Evolutionary conservation across 176 grass and related monocot species (phyloP).

Genomic region (Aegilops speltoides): DNA sequence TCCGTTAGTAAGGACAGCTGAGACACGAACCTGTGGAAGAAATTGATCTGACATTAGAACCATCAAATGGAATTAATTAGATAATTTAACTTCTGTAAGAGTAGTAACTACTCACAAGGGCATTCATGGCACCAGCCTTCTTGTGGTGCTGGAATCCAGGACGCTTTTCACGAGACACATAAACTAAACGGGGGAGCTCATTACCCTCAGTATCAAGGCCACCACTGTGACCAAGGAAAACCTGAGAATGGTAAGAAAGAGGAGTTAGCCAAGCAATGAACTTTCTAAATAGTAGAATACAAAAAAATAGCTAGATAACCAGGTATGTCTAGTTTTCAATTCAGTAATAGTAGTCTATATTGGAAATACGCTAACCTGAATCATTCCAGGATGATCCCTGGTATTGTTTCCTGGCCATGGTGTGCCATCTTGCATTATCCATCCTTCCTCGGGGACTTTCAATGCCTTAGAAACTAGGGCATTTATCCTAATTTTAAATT

Average conservation of each 20-base stretch:
- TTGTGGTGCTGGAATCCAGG: constrained; percentile 99
- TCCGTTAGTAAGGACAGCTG: constrained; percentile 98
- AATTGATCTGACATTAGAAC: constrained; percentile 29
- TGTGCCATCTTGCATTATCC: constrained; percentile 99
- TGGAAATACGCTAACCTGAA: constrained; percentile 66
- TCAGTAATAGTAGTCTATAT: background rate
- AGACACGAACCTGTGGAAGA: constrained; percentile 83
- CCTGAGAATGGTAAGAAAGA: constrained; percentile 54
- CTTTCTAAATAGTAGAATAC: background rate
- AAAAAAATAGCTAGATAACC: constrained; percentile 9
- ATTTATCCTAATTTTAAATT: constrained; percentile 93
- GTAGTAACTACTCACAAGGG: constrained; percentile 76
- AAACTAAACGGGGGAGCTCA: constrained; percentile 96
- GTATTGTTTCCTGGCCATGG: constrained; percentile 99
- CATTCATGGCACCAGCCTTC: constrained; percentile 99
- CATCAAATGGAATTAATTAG: constrained; percentile 33
- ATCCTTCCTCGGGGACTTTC: constrained; percentile 96
- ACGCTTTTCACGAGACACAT: constrained; percentile 99
- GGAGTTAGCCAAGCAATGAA: constrained; percentile 27
- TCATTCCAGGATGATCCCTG: constrained; percentile 99
- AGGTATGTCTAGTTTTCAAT: background rate
- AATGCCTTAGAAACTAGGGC: constrained; percentile 95
- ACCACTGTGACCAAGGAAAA: constrained; percentile 99
- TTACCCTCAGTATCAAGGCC: constrained; percentile 98
- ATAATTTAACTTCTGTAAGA: constrained; percentile 16